Evolutionary conservation across 768 basidiomycete genomes (phyloP), one percentile per base, ranked within the genome.

Genomic region (Coprinellus micaceus): DNA sequence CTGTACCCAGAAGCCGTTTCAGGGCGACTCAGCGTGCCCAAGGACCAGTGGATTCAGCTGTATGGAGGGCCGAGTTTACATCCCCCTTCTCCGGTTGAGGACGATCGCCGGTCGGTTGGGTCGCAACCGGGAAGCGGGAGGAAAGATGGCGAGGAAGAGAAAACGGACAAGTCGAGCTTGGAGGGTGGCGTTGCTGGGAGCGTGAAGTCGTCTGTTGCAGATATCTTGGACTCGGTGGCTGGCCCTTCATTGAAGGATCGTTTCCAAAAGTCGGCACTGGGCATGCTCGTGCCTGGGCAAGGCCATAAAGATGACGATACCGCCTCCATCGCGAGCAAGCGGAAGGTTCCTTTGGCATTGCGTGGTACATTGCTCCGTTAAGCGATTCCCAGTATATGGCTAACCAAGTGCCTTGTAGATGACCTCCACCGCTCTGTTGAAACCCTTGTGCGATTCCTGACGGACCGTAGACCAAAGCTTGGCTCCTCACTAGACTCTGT

Each of bases 401-500:
- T 26, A 45, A n/a, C 12, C 54, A n/a, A 41, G 22, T 2, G 2
- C 24, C 26, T 24, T 56, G 19, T 58, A 86, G 89, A 86, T 60
- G 81, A 85, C 28, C 75, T 80, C 55, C 77, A 78, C 47, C 81
- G 82, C 21, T 89, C 95, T 2, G 76, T 96, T n/a, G 94, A 98
- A 67, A 87, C 89, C 0, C 81, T 99, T 4, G 79, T 93, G 60
- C 82, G 87, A 11, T 98, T 94, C 67, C 82, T 98, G 6, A 84
- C 92, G 2, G 94, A 97, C 64, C 84, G 92, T 11, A 84, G 97
- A 12, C 94, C 91, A 11, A 94, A 95, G 66, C 79, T 98, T 36
- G 80, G 75, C 1, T 86, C 86, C 4, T 91, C 91, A 0, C 82
- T 98, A 1, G 80, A 82, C 39, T 75, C 81, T 3, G 80, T 94